Conservation (phyloP, 106 monocot species). For the Triglochin maritima region DNA sequence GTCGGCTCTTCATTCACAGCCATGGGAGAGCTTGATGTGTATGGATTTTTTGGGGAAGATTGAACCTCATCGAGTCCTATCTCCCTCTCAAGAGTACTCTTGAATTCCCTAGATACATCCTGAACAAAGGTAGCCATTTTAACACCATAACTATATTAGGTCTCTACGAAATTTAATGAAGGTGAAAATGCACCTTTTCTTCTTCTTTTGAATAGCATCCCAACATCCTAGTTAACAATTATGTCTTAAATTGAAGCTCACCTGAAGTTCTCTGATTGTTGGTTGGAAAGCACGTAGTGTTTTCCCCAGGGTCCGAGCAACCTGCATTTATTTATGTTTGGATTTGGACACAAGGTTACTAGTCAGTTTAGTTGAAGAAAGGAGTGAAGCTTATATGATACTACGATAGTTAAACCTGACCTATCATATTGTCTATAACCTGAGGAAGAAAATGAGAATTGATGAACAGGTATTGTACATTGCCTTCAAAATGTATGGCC, state of each 20-base stretch:
- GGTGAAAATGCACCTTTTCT: neutral
- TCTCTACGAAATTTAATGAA: neutral
- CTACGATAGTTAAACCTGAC: no score
- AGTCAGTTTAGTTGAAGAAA: no score
- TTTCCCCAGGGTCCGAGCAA: conserved; percentile 86
- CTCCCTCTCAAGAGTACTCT: conserved; percentile 88
- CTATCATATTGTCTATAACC: no score
- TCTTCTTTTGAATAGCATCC: neutral
- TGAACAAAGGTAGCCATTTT: conserved; percentile 7
- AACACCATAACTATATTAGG: neutral
- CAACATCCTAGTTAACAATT: no score
- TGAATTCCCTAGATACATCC: conserved; percentile 99
- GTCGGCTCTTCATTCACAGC: neutral
- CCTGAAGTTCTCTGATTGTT: conserved; percentile 95
- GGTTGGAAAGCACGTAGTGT: conserved; percentile 93
- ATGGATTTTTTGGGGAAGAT: conserved; percentile 12
- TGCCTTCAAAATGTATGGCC: no score
- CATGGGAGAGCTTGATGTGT: neutral
- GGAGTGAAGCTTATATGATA: no score
- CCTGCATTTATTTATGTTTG: conserved; percentile 35
- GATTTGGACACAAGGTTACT: neutral
- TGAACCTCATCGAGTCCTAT: conserved; percentile 83
- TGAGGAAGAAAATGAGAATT: no score
- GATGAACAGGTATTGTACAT: no score
- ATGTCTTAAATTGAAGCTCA: conserved; percentile 7